Conservation (phyloP, 2,329 filamentous ascomycete genomes). For the Pyrenochaeta sp. region DNA sequence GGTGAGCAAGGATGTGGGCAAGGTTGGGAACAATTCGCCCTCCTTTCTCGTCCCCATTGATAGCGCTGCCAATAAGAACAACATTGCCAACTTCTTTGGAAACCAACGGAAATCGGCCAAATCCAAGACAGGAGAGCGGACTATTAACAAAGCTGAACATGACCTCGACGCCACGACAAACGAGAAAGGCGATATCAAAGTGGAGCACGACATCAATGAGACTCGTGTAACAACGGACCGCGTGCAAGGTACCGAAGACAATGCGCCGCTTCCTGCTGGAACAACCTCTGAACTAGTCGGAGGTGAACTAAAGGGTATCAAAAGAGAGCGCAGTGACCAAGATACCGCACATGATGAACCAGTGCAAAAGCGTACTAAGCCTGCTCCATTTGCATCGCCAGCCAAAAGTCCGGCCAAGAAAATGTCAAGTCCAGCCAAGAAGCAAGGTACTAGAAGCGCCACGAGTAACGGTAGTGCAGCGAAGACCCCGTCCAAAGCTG, state of each 20-base stretch:
- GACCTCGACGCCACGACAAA: constrained; percentile 32
- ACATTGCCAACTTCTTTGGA: constrained; percentile 92
- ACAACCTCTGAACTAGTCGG: constrained; percentile 10
- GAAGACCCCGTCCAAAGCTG: constrained; percentile 53
- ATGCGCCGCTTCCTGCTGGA: constrained; percentile 58
- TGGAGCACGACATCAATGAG: constrained; percentile 51
- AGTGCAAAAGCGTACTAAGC: constrained; percentile 48
- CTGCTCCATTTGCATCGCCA: constrained; percentile 21
- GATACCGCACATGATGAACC: constrained; percentile 43
- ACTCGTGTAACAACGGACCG: constrained; percentile 53
- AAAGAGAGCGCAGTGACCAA: constrained; percentile 56
- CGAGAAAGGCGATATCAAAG: constrained; percentile 35
- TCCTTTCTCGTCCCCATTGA: constrained; percentile 82
- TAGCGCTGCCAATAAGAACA: constrained; percentile 87
- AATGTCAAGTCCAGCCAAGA: constrained; percentile 42
- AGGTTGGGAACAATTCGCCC: constrained; percentile 89
- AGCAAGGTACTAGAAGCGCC: constrained; percentile 59
- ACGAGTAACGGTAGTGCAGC: constrained; percentile 61
- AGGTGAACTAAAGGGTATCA: constrained; percentile 48
- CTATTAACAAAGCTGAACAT: constrained; percentile 29
- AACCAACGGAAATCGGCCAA: constrained; percentile 57
- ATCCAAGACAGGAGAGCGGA: constrained; percentile 21
- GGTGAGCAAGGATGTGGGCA: constrained; percentile 88
- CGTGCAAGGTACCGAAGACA: constrained; percentile 57
- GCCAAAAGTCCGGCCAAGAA: constrained; percentile 35